phyloP scores from a whole-genome alignment of 2,329 filamentous ascomycete genomes.

The Colletotrichum lupini region DNA sequence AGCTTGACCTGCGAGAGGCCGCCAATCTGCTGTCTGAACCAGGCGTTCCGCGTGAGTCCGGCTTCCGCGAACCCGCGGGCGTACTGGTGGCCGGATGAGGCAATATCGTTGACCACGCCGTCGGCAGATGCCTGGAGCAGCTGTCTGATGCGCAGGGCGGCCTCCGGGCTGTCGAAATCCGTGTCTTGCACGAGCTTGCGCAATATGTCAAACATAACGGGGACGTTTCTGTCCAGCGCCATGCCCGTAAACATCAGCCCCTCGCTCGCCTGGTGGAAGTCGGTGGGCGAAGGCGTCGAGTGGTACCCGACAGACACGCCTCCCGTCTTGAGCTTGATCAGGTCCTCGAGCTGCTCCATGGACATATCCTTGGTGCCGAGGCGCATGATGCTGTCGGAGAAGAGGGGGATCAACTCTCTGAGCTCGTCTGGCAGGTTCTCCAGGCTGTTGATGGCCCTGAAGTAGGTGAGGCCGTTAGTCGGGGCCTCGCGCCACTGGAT shows the following conservation, averaged over 20 bases:
- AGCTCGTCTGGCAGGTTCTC: slow-evolving; percentile 86
- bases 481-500: slow-evolving; percentile 93
- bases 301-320: slow-evolving; percentile 89
- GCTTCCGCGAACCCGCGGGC: slow-evolving; percentile 88
- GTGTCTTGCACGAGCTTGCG: slow-evolving; percentile 85
- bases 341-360: slow-evolving; percentile 95
- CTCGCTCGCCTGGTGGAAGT: slow-evolving; percentile 78
- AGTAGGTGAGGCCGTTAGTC: slow-evolving; percentile 96
- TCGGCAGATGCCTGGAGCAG: slow-evolving; percentile 88
- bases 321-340: slow-evolving; percentile 96
- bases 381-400: slow-evolving; percentile 92
- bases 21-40: slow-evolving; percentile 83
- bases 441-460: slow-evolving; percentile 86
- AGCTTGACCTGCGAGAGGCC: slow-evolving; percentile 93
- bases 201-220: slow-evolving; percentile 89
- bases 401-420: slow-evolving; percentile 85
- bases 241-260: slow-evolving; percentile 87
- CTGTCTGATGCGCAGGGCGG: slow-evolving; percentile 84
- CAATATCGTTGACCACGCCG: slow-evolving; percentile 91
- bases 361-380: slow-evolving; percentile 87
- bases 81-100: slow-evolving; percentile 88
- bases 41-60: slow-evolving; percentile 77
- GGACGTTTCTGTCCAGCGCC: slow-evolving; percentile 89
- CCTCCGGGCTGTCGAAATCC: slow-evolving; percentile 86
- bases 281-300: slow-evolving; percentile 79